phyloP scores from a whole-genome alignment of 1,284 basidiomycete genomes.

The Spongiforma sp. region DNA sequence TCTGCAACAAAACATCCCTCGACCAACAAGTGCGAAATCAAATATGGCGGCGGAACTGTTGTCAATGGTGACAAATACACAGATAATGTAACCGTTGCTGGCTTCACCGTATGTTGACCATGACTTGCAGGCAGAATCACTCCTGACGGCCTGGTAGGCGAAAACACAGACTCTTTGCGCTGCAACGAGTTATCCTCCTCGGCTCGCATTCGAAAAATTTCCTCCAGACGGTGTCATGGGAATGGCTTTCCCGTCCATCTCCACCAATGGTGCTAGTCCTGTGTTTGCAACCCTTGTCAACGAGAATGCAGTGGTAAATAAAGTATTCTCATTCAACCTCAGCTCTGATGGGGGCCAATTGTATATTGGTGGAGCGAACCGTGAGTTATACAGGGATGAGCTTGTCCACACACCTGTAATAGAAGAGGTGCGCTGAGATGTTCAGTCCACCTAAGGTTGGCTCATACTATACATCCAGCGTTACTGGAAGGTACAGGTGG shows the following conservation, averaged over 20 bases:
- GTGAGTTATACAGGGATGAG: background rate
- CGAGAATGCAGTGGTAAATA: background rate
- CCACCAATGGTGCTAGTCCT: background rate
- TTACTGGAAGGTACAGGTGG: background rate
- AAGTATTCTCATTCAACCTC: background rate
- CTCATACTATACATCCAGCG: background rate
- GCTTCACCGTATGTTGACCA: background rate
- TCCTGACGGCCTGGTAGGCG: background rate
- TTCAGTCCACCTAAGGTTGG: background rate
- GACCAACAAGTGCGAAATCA: background rate
- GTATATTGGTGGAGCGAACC: background rate
- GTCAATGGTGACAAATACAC: background rate
- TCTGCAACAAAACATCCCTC: background rate
- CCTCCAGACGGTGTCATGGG: background rate
- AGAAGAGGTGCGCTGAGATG: background rate
- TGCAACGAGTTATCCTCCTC: background rate
- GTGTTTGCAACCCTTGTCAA: background rate
- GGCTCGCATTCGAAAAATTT: background rate
- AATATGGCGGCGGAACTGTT: background rate
- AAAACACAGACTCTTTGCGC: background rate
- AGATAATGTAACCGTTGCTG: background rate
- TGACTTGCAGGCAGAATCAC: background rate
- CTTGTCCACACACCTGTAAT: background rate
- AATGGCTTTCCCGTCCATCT: background rate
- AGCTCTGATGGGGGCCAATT: background rate